Percentiles rank a stretch among this genome's conserved stretches.
phyloP scores from a whole-genome alignment of 495 filamentous ascomycete species.

The Pseudevernia furfuracea region DNA sequence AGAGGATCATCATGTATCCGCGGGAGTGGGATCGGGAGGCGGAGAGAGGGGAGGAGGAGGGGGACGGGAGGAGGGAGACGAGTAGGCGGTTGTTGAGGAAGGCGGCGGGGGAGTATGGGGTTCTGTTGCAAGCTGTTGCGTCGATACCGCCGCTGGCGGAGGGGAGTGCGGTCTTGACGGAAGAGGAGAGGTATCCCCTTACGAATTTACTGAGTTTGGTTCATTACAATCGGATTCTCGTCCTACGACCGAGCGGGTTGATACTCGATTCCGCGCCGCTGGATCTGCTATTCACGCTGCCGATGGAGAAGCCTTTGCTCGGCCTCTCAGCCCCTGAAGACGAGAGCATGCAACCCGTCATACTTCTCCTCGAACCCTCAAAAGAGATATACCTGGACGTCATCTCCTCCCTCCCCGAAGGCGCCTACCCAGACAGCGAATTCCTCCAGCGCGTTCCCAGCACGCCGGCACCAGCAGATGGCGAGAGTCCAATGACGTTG shows the following conservation, averaged over 20 bases:
- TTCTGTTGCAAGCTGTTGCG: constrained; percentile 36
- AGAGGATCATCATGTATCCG: constrained; percentile 40
- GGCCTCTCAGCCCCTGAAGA: constrained; percentile 21
- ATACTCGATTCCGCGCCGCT: constrained; percentile 37
- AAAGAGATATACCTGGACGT: constrained; percentile 16
- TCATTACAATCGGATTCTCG: constrained; percentile 38
- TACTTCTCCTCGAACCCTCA: constrained; percentile 26
- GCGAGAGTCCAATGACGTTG: constrained; percentile 23
- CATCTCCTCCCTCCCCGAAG: constrained; percentile 16
- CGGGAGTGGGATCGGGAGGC: constrained; percentile 30
- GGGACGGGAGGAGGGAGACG: constrained; percentile 28
- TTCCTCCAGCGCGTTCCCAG: constrained; percentile 18
- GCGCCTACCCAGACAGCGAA: constrained; percentile 20
- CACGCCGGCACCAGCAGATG: constrained; percentile 23
- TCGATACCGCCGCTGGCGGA: constrained; percentile 25
- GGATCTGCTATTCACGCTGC: constrained; percentile 37
- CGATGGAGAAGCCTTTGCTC: constrained; percentile 28
- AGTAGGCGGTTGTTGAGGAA: constrained; percentile 36
- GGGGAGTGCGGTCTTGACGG: constrained; percentile 21
- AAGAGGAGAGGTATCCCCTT: constrained; percentile 30
- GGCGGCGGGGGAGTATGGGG: constrained; percentile 37
- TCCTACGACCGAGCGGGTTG: constrained; percentile 35
- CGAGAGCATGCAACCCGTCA: constrained; percentile 12
- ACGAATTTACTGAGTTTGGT: constrained; percentile 34
- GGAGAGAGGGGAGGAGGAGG: constrained; percentile 3